Percentiles rank a stretch among this genome's conserved stretches.
phyloP scores from a whole-genome alignment of 805 yeast genomes.

The Diddensiella santjacobensis region DNA sequence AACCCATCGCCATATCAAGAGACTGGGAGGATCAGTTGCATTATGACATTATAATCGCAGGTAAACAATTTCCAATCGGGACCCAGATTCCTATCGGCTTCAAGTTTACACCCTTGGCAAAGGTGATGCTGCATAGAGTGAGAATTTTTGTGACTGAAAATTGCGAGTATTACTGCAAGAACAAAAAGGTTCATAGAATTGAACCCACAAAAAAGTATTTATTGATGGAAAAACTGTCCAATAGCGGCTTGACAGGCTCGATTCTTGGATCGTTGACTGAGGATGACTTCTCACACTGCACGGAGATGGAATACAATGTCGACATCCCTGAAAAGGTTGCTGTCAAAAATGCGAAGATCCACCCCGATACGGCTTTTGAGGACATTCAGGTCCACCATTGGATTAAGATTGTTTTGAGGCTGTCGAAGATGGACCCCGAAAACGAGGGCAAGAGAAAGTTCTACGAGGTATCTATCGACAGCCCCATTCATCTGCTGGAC shows the following conservation, averaged over 20 bases:
- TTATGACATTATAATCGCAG: conserved; percentile 87
- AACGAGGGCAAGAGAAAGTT: conserved; percentile 65
- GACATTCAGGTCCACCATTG: conserved; percentile 90
- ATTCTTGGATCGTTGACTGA: conserved; percentile 27
- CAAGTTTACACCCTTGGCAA: conserved; percentile 79
- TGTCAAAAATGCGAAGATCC: conserved; percentile 48
- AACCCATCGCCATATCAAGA: conserved; percentile 84
- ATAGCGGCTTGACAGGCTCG: conserved; percentile 29
- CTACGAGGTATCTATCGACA: conserved; percentile 90
- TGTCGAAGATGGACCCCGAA: conserved; percentile 60
- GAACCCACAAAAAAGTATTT: conserved; percentile 84
- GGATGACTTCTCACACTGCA: conserved; percentile 27
- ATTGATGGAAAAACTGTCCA: conserved; percentile 60
- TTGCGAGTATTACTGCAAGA: conserved; percentile 81
- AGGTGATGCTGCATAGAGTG: conserved; percentile 80
- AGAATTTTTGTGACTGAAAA: conserved; percentile 85
- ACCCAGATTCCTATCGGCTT: conserved; percentile 81
- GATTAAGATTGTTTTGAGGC: conserved; percentile 82
- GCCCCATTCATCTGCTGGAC: conserved; percentile 83
- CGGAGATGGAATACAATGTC: conserved; percentile 72
- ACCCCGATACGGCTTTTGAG: conserved; percentile 80
- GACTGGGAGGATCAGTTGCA: conserved; percentile 92
- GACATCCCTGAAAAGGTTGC: conserved; percentile 69
- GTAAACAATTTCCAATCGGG: conserved; percentile 82
- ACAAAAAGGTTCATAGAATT: conserved; percentile 83